These are phyloP conservation scores for Clausena lansium DNA, from an alignment of 345 rosid species.

Conservation along the genomic window DNA sequence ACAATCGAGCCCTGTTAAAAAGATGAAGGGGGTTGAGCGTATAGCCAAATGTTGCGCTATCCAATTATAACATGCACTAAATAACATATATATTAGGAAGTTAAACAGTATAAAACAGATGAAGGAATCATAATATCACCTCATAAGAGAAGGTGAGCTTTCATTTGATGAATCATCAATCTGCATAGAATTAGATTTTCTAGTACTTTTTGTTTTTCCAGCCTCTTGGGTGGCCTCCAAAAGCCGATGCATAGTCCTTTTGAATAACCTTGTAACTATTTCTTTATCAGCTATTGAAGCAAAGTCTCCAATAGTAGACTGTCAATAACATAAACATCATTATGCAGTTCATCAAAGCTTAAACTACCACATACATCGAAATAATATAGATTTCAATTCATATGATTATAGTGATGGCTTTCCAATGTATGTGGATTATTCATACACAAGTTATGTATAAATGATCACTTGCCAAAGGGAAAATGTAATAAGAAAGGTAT, in stretches of 20 bases:
- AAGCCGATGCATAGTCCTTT: slow-evolving; percentile 66
- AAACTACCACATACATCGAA: not conserved
- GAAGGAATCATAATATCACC: slow-evolving; percentile 33
- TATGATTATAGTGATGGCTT: not conserved
- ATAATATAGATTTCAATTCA: not conserved
- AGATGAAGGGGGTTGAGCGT: slow-evolving; percentile 1
- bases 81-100: not conserved
- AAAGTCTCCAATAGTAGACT: slow-evolving; percentile 75
- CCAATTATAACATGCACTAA: not conserved
- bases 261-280: slow-evolving; percentile 50
- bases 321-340: slow-evolving; percentile 25
- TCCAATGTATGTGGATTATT: not conserved
- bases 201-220: slow-evolving; percentile 43
- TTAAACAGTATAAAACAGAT: not conserved
- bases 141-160: slow-evolving; percentile 41
- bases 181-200: slow-evolving; percentile 46
- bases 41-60: not conserved
- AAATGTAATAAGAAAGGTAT: not conserved
- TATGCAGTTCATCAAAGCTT: not conserved
- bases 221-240: slow-evolving; percentile 61
- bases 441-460: not conserved
- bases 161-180: slow-evolving; percentile 45
- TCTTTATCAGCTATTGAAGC: slow-evolving; percentile 76
- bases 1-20: slow-evolving; percentile 68
- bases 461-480: not conserved